Evolutionary conservation across 768 basidiomycete genomes (phyloP).

Genomic region (Gloeophyllum trabeum): DNA sequence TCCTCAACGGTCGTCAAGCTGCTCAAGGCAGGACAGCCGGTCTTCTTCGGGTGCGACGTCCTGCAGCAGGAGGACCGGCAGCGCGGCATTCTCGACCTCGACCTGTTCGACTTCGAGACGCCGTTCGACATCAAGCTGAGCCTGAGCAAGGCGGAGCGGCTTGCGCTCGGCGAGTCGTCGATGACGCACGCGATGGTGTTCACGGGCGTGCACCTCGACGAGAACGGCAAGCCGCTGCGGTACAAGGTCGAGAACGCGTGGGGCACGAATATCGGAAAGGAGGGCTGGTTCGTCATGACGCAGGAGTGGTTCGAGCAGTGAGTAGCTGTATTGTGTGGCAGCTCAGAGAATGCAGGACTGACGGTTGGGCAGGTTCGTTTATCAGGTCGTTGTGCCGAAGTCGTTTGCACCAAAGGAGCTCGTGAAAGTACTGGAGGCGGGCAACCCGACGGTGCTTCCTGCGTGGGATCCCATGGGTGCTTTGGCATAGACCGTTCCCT

Average conservation of each 20-base stretch:
- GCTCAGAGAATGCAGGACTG: too few species aligned
- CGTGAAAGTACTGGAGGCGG: constrained; percentile 66
- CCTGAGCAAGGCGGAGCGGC: constrained; percentile 76
- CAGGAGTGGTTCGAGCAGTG: constrained; percentile 88
- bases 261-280: constrained; percentile 66
- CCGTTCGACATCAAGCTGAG: constrained; percentile 77
- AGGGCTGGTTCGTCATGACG: constrained; percentile 90
- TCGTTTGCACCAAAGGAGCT: constrained; percentile 71
- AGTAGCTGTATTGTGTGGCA: constrained; percentile 17
- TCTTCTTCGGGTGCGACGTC: constrained; percentile 97
- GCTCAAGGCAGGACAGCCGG: constrained; percentile 79
- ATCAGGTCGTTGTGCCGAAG: constrained; percentile 86
- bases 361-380: constrained; percentile 84
- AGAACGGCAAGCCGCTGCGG: constrained; percentile 61
- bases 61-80: constrained; percentile 68
- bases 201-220: constrained; percentile 84
- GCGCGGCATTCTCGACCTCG: constrained; percentile 79
- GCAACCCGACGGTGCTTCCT: constrained; percentile 56
- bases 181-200: constrained; percentile 99
- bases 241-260: constrained; percentile 98
- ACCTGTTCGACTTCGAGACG: constrained; percentile 73
- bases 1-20: constrained; percentile 76
- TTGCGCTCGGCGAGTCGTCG: constrained; percentile 70
- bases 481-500: too few species aligned
- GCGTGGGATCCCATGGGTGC: constrained; percentile 88